Evolutionary conservation across 164 flowering plant genomes (phyloP), one percentile per base, ranked within the genome.

Genomic region (Kingdonia uniflora): DNA sequence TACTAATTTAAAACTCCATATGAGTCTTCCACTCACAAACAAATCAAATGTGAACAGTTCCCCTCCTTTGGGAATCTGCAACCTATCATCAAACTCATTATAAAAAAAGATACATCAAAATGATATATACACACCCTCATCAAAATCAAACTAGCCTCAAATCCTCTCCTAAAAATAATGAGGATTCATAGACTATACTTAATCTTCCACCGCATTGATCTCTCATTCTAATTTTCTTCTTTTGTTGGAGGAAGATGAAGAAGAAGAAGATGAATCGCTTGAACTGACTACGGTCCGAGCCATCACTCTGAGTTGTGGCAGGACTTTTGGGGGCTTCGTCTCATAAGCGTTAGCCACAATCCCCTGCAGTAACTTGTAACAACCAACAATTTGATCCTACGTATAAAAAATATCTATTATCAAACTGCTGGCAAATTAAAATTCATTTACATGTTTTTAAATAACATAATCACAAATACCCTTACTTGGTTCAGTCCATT

Each of bases 61-160:
- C 74, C 59, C 67, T 46, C 77, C 84, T 82, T 81, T 71, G 95
- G 95, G 95, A 87, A 84, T 80, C 89, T 63, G 96, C 92, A 70
- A 74, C 67, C 57, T 55, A 54, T 21, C 33, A 21, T 17, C 51
- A 17, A 5, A 8, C 62, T 45, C 61, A 42, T 63, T n/a, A n/a
- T n/a, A n/a, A n/a, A n/a, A n/a, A n/a, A n/a, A n/a, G n/a, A n/a
- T n/a, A n/a, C n/a, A n/a, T n/a, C n/a, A n/a, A n/a, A n/a, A n/a
- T n/a, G 64, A 72, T 77, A 62, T 29, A 58, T 59, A 57, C 53
- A 16, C 21, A 59, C 65, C 40, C 60, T 22, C 29, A 17, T 48
- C 67, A 62, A 17, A 49, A 70, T 69, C 65, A 69, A 63, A 57
- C 51, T 39, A 58, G 51, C 49, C 56, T 57, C 57, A 52, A 67